Evolutionary conservation across 345 rosid species (phyloP), one percentile per base, ranked within the genome.

Genomic region (Luvunga scandens): DNA sequence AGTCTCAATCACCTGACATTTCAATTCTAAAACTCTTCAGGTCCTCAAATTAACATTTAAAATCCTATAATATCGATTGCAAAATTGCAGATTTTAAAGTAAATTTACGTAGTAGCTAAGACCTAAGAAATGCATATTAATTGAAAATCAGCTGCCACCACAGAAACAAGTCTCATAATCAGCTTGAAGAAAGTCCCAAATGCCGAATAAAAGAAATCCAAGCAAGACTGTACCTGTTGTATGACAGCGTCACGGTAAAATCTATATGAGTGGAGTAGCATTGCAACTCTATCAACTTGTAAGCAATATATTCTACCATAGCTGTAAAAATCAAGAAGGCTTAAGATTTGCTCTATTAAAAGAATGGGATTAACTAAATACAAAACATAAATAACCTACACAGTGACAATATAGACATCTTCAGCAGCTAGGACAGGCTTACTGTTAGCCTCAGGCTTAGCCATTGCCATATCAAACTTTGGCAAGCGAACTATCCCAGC

Each of bases 241-340:
- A 97, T 84, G 70, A 97, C 92, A 83, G 98, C 99, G 87, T 97
- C 99, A 13, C 96, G 93, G 84, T 94, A 97, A 85, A 97, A 94
- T 81, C 97, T 88, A 85, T 97, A 94, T 4, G 84, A 88, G 84
- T 97, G 92, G 61, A 97, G 93, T 59, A 88, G 87, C 98, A 97
- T 97, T 67, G 98, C 98, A 83, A 93, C 92, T 87, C 94, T 94
- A 85, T 97, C 99, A 85, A 91, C 89, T 87, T 97, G 98, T 83
- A 97, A 86, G 89, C 99, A 97, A 86, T 97, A 97, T 82, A 97
- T 91, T 84, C 99, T 91, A 76, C 98, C 99, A 84, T 97, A 97
- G 73, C 99, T 97, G 98, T 81, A 76, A 83, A 79, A 42, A 73
- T 73, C 69, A 50, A 81, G 28, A 69, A 71, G 59, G 77, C 63